Base-by-base conservation (phyloP, 257 asterid species). In the Nicotiana paniculata region DNA sequence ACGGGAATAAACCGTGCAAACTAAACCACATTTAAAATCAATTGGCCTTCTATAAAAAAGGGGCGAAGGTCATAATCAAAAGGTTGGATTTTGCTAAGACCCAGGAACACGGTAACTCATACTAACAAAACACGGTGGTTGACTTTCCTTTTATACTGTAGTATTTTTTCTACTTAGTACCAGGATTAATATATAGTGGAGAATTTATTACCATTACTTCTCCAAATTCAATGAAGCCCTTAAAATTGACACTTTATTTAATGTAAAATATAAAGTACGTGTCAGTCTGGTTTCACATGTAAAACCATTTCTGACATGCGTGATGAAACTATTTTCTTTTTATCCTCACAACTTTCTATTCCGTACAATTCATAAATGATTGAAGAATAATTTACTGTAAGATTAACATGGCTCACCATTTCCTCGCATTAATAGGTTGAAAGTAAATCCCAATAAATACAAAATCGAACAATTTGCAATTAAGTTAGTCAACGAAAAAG, bases 351-450 rank as follows among this genome's bases (percentile, higher is more conserved):
- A 11, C 2, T 24, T 74, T 74, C 79, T 46, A 21, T 6, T 74
- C 79, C 79, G 62, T 48, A 48, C 79, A 74, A 24, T 74, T 6
- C 43, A 48, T 59, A 48, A 74, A 74, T 74, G 79, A 74, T 74
- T 74, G 79, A 74, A 48, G 43, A 74, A 48, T 74, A 74, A 13
- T 74, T 33, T 66, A 66, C 37, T 33, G 6, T 32, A 33, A 32
- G 16, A 6, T 33, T 13, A 64, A 64, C 43, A 64, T 28, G 9
- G 4, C 15, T 74, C 15, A 48, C 62, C 24, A 48, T 74, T 74
- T 46, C 6, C n/a, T n/a, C 17, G 11, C 58, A 43, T 21, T 43
- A 74, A 46, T 48, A 24, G 62, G 62, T 74, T 43, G 6, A 12
- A 21, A 11, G 55, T 18, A 10, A 70, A 11, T 70, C 33, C 58